phyloP scores from a whole-genome alignment of 192 early-diverging fungal species.

The Umbelopsis vinacea region DNA sequence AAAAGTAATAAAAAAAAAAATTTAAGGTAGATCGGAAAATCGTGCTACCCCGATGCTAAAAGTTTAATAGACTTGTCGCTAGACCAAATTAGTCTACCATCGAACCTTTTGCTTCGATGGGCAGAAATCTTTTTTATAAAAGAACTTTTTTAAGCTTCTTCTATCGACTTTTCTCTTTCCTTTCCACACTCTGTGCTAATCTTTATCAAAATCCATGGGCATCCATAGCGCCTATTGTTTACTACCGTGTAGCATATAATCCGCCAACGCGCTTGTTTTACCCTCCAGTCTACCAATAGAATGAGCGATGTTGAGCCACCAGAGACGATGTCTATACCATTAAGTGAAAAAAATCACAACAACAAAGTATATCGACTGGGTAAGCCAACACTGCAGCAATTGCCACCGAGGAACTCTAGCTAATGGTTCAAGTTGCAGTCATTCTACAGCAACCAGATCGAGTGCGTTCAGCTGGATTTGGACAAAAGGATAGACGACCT shows the following conservation, averaged over 20 bases:
- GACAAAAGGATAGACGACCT: constrained; percentile 69
- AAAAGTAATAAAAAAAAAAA: too few relatives aligned
- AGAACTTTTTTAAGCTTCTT: not conserved
- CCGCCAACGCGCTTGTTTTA: not conserved
- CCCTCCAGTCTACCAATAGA: not conserved
- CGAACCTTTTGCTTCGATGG: not conserved
- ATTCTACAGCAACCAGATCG: constrained; percentile 68
- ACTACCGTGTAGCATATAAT: not conserved
- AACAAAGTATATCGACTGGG: not conserved
- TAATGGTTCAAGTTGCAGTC: not conserved
- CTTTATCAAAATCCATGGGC: not conserved
- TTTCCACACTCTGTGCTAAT: not conserved
- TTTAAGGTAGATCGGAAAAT: not conserved
- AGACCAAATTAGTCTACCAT: constrained; percentile 3
- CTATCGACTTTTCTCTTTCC: not conserved
- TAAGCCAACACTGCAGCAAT: not conserved
- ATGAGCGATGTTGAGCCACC: not conserved
- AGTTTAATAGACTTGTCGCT: not conserved
- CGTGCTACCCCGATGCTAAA: not conserved
- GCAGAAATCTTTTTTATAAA: too few relatives aligned
- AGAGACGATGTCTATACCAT: not conserved
- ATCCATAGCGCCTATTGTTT: not conserved
- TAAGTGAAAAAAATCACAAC: not conserved
- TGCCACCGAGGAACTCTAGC: not conserved
- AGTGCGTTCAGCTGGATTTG: constrained; percentile 72